Base-by-base conservation (phyloP, 139 green algal genomes). In the Asterochloris sp. region DNA sequence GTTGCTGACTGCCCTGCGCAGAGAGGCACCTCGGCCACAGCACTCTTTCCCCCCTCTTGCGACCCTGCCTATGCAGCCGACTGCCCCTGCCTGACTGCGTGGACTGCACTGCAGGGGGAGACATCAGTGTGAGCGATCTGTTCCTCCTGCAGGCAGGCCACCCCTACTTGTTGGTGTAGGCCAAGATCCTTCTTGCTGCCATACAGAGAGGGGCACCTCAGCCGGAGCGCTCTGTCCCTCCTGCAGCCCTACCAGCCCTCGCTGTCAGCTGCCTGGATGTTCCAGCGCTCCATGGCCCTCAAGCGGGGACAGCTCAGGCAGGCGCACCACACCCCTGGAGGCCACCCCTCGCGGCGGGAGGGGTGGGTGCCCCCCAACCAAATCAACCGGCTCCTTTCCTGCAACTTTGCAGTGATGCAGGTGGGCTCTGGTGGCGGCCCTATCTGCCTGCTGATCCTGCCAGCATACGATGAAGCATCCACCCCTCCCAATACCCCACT, bases 241-340 rank as follows among this genome's bases (percentile, higher is more conserved):
- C 80, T 86, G 78, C 88, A 89, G 27, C 54, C 78, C 13, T 97
- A 96, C 91, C 93, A 92, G 71, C 88, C 92, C 11, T 79, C 86
- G 0, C 84, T 95, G 38, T 88, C 83, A 68, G 78, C 82, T n/a
- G 89, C 93, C 2, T 96, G 92, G 93, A 95, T 98, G 89, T 88
- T 98, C 81, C 95, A 98, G 88, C 88, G 90, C 0, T 93, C 94
- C 17, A 99, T 99, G 96, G 93, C 82, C 23, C 88, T 95, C 60
- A 86, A 85, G 19, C 74, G 82, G 2, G 83, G 71, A 10, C 69
- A 81, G 75, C 16, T 10, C 0, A 26, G 38, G 38, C 38, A 6
- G 38, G 6, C 38, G 6, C 38, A 54, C 38, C 38, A 54, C 38
- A 54, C 38, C 38, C 38, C 38, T 54, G 38, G 38, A 54, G 38